A percentile compares a stretch with the other conserved stretches of the same genome.
Conservation (phyloP, 2,329 filamentous ascomycete genomes). For the Cladobotryum mycophilum region DNA sequence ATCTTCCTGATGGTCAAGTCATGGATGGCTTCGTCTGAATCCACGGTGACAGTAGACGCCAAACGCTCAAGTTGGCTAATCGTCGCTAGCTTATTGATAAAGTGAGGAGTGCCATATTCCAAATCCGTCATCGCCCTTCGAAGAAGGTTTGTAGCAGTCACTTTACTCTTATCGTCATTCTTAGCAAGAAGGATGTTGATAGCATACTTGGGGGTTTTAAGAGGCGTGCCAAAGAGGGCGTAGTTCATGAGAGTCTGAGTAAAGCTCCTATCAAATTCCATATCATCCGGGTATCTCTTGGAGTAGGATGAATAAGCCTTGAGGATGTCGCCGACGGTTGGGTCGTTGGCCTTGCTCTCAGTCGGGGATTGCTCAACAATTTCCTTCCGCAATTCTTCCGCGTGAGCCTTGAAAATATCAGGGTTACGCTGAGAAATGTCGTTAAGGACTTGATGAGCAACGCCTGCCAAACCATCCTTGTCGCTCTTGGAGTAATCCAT, state of each 20-base stretch:
- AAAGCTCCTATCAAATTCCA: constrained; percentile 76
- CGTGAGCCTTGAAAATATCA: constrained; percentile 85
- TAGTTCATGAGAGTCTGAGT: constrained; percentile 75
- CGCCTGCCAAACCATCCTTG: constrained; percentile 66
- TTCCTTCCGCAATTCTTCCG: constrained; percentile 83
- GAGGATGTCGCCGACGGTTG: constrained; percentile 76
- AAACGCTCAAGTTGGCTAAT: constrained; percentile 72
- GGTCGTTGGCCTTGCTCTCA: constrained; percentile 59
- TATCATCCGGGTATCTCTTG: constrained; percentile 74
- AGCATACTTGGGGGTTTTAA: constrained; percentile 85
- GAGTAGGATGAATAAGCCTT: constrained; percentile 93
- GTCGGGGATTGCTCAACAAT: constrained; percentile 75
- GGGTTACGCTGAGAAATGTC: constrained; percentile 88
- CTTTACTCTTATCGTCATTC: constrained; percentile 64
- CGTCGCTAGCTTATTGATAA: constrained; percentile 66
- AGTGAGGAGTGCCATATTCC: constrained; percentile 65
- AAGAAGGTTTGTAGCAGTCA: constrained; percentile 78
- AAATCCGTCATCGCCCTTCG: constrained; percentile 69
- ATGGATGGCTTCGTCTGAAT: constrained; percentile 69
- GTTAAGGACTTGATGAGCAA: constrained; percentile 83
- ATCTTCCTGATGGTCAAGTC: constrained; percentile 71
- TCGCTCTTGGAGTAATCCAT: constrained; percentile 83
- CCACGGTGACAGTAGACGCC: constrained; percentile 64
- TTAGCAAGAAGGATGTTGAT: constrained; percentile 82
- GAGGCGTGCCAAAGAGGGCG: constrained; percentile 72